Base-by-base conservation (phyloP, 1,284 basidiomycete species). In the Trichosporon ovoides region DNA sequence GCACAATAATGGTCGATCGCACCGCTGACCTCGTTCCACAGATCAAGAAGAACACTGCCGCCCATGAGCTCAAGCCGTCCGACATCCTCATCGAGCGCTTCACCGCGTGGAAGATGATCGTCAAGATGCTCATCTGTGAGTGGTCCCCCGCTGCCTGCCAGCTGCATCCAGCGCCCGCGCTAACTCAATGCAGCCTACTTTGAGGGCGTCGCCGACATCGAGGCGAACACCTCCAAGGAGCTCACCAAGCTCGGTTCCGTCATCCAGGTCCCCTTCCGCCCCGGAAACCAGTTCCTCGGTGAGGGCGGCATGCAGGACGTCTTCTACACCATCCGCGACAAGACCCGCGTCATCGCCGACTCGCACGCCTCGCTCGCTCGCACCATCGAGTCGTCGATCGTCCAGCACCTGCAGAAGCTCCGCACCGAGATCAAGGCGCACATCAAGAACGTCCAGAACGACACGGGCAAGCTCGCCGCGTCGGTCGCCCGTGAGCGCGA, bases 381-480 rank as follows among this genome's bases (percentile, higher is more conserved):
- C 62, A 98, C 95, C 3, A 89, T 98, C 71, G 94, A 98, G 70
- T 90, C 89, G 46, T 96, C 92, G 14, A 98, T 98, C 68, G 95
- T 98, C 2, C 93, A 98, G 78, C 96, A 98, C 76, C 83, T 98
- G 35, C 89, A 96, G 78, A 98, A 98, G 80, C 83, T 98, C 28
- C 82, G 89, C 48, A 81, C 85, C 13, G 95, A 98, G 79, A 93
- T 98, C 79, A 98, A 98, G 80, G 94, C 94, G 2, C 95, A 98
- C 80, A 88, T 78, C 75, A 94, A 91, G 89, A 97, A 97, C 71
- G 87, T 97, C n/a, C 92, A 96, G 83, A 95, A 94, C 68, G 93
- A 97, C 75, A 97, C 94, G 0, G 93, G 92, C 34, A 96, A 93
- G 79, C 85, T 98, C 14, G 95, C 95, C 7, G 89, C 91, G 1